These are phyloP conservation scores for Hordeum marinum DNA, from an alignment of 176 grass and related monocot species.

Conservation along the genomic window DNA sequence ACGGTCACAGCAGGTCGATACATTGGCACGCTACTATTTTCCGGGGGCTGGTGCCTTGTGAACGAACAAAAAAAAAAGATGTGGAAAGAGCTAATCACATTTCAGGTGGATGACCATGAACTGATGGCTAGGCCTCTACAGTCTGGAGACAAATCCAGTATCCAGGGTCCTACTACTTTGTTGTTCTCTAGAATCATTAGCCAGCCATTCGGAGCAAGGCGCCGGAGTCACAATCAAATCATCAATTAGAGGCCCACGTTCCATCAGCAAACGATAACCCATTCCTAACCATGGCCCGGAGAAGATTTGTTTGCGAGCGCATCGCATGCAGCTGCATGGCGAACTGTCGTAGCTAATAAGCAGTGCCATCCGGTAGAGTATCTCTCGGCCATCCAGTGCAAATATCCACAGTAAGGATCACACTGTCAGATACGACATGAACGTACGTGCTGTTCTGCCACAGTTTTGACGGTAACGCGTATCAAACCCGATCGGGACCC, in stretches of 20 bases:
- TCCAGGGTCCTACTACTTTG: conserved; percentile 7
- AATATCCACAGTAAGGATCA: background rate
- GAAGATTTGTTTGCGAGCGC: background rate
- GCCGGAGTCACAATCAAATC: conserved; percentile 10
- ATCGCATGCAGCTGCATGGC: background rate
- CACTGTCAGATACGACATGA: background rate
- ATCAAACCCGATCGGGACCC: background rate
- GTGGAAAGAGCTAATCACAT: background rate
- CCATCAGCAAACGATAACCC: background rate
- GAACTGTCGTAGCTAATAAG: background rate
- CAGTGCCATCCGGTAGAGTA: too few species aligned
- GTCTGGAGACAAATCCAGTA: conserved; percentile 28
- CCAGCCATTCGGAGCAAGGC: conserved; percentile 2
- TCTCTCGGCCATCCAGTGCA: background rate
- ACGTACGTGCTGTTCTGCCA: background rate
- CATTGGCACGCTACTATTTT: too few species aligned
- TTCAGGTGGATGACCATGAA: background rate
- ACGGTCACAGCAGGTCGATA: too few species aligned
- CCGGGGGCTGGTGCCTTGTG: too few species aligned
- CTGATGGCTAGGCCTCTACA: background rate
- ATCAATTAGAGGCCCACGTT: background rate
- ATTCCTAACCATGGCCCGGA: background rate
- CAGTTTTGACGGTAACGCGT: background rate
- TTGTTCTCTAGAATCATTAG: conserved; percentile 2
- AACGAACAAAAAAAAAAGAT: too few species aligned